Percentiles rank a stretch among this genome's conserved stretches.
Conservation (phyloP, 768 basidiomycete species). For the Psilocybe cubensis region DNA sequence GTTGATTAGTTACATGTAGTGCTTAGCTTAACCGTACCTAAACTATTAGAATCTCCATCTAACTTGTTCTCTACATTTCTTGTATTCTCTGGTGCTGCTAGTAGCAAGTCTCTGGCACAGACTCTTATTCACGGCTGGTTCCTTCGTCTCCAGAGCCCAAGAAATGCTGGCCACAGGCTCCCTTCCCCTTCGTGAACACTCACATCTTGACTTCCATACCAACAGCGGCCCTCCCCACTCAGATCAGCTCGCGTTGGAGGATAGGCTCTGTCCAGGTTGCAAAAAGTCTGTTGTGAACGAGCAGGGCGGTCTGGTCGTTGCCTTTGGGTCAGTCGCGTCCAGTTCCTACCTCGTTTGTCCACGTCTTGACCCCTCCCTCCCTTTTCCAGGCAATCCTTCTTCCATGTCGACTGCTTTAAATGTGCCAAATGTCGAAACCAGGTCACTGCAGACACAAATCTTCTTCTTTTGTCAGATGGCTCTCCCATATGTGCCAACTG, state of each 20-base stretch:
- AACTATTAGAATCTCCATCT: not conserved
- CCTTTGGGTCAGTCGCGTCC: constrained; percentile 83
- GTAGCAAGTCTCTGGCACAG: constrained; percentile 17
- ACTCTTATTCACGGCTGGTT: constrained; percentile 13
- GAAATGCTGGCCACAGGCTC: constrained; percentile 29
- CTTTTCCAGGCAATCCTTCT: constrained; percentile 78
- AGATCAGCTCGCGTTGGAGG: constrained; percentile 41
- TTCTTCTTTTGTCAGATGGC: constrained; percentile 95
- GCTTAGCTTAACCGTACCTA: constrained; percentile 2
- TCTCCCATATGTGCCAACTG: constrained; percentile 95
- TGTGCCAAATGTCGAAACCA: constrained; percentile 94
- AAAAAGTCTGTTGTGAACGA: constrained; percentile 80
- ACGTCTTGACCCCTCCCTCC: constrained; percentile 4
- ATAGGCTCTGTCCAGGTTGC: constrained; percentile 82
- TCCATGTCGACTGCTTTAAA: constrained; percentile 94
- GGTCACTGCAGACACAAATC: constrained; percentile 95
- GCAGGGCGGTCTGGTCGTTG: constrained; percentile 87
- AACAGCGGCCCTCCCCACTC: constrained; percentile 12
- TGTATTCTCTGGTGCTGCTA: constrained; percentile 9
- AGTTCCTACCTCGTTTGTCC: not conserved
- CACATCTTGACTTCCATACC: constrained; percentile 35
- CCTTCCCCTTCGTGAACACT: constrained; percentile 38
- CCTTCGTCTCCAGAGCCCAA: constrained; percentile 12
- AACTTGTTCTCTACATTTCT: not conserved
- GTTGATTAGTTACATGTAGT: constrained; percentile 1